A percentile compares a stretch with the other conserved stretches of the same genome.
These are phyloP conservation scores for Dothidotthia symphoricarpi DNA, from an alignment of 2,329 filamentous ascomycete genomes.

Conservation along the genomic window DNA sequence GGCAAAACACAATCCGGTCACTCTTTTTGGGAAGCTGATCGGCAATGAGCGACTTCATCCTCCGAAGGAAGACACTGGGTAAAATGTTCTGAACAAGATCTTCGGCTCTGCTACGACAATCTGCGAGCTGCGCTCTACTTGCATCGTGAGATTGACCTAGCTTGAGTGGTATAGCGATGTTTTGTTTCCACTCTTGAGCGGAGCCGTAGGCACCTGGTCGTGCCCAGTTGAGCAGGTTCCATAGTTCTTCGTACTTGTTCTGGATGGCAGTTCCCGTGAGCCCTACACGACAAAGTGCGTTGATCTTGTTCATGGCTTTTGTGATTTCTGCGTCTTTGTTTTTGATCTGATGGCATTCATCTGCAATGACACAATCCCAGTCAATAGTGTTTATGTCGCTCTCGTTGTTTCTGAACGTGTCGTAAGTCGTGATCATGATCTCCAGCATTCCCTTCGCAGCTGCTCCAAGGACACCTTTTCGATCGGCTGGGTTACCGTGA, in stretches of 20 bases:
- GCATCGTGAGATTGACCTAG: slow-evolving; percentile 92
- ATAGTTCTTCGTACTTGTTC: slow-evolving; percentile 96
- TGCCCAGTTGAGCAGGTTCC: slow-evolving; percentile 95
- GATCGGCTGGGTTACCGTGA: slow-evolving; percentile 63
- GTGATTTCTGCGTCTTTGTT: slow-evolving; percentile 74
- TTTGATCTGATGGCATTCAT: slow-evolving; percentile 91
- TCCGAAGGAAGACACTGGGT: slow-evolving; percentile 83
- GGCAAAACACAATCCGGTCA: slow-evolving; percentile 92
- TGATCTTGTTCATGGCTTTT: slow-evolving; percentile 83
- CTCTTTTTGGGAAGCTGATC: slow-evolving; percentile 92
- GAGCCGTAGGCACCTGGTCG: slow-evolving; percentile 74
- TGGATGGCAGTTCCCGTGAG: slow-evolving; percentile 95
- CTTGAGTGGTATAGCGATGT: slow-evolving; percentile 76
- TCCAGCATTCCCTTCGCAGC: slow-evolving; percentile 76
- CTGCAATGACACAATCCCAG: slow-evolving; percentile 93
- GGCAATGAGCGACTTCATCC: slow-evolving; percentile 90
- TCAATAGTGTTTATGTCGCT: slow-evolving; percentile 76
- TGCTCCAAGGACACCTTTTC: slow-evolving; percentile 69
- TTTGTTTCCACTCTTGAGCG: slow-evolving; percentile 71
- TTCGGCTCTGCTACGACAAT: slow-evolving; percentile 75
- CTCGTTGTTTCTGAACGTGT: slow-evolving; percentile 77
- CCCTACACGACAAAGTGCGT: slow-evolving; percentile 87
- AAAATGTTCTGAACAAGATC: slow-evolving; percentile 84
- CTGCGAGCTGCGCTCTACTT: slow-evolving; percentile 75
- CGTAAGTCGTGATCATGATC: slow-evolving; percentile 92